Evolutionary conservation across 1,139 yeast species (phyloP).

Genomic region (Taphrina communis): DNA sequence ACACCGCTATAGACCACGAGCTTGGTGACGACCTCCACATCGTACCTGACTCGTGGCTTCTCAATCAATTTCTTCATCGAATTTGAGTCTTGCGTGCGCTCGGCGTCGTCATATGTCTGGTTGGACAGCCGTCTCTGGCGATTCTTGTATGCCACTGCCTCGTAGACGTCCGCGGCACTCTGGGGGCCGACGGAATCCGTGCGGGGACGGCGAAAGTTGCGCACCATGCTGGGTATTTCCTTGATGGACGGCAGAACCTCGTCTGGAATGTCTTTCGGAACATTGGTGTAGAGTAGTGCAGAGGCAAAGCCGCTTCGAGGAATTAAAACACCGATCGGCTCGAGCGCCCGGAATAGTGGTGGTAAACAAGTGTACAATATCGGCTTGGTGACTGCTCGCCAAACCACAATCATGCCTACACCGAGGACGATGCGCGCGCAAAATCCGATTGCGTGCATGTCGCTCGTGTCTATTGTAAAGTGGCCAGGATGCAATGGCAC

Average conservation of each 20-base stretch:
- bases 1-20: conserved; percentile 78
- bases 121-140: conserved; percentile 29
- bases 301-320: conserved; percentile 54
- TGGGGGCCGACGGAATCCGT: conserved; percentile 57
- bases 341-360: conserved; percentile 53
- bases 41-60: conserved; percentile 61
- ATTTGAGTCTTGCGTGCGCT: conserved; percentile 46
- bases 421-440: conserved; percentile 56
- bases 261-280: conserved; percentile 52
- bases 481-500: conserved; percentile 33
- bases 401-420: conserved; percentile 62
- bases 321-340: conserved; percentile 52
- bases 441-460: conserved; percentile 4
- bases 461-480: conserved; percentile 23
- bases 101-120: conserved; percentile 42
- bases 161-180: conserved; percentile 56
- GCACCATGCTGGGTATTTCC: conserved; percentile 50
- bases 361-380: conserved; percentile 58
- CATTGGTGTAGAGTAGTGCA: conserved; percentile 53
- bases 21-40: conserved; percentile 75
- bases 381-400: conserved; percentile 75
- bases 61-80: conserved; percentile 52
- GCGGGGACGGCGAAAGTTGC: conserved; percentile 49
- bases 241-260: conserved; percentile 51
- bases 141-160: conserved; percentile 51